Evolutionary conservation across 805 yeast genomes (phyloP).

Genomic region (Lachancea thermotolerans): DNA sequence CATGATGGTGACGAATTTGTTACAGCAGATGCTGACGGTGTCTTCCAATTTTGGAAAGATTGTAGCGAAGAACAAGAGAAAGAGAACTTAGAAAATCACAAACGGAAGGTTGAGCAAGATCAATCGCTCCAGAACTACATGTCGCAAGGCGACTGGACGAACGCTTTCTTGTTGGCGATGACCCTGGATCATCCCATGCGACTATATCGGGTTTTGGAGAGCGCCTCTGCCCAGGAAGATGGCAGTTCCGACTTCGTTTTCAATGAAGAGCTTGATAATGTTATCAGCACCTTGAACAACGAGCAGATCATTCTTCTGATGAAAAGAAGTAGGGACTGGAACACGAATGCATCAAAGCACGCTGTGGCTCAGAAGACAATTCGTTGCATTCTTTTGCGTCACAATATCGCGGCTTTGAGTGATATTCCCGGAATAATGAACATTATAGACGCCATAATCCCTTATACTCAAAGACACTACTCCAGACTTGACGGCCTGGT

Average conservation of each 20-base stretch:
- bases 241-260: constrained; percentile 27
- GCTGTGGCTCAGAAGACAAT: constrained; percentile 74
- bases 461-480: constrained; percentile 85
- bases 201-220: constrained; percentile 66
- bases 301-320: constrained; percentile 58
- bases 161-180: constrained; percentile 81
- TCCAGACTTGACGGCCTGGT: constrained; percentile 67
- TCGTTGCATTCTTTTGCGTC: constrained; percentile 51
- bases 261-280: constrained; percentile 51
- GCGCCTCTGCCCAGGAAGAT: constrained; percentile 37
- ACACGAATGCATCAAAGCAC: constrained; percentile 76
- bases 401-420: constrained; percentile 48
- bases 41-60: constrained; percentile 83
- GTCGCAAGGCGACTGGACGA: constrained; percentile 69
- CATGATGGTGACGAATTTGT: constrained; percentile 64
- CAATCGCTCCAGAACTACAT: constrained; percentile 78
- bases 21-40: constrained; percentile 94
- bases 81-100: constrained; percentile 44
- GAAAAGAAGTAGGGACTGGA: constrained; percentile 88
- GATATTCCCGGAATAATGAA: constrained; percentile 62
- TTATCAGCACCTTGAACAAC: constrained; percentile 49
- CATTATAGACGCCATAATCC: constrained; percentile 67
- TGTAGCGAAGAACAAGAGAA: constrained; percentile 66
- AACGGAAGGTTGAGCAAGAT: constrained; percentile 70
- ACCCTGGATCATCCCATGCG: constrained; percentile 87